A percentile compares a stretch with the other conserved stretches of the same genome.
phyloP scores from a whole-genome alignment of 2,329 filamentous ascomycete genomes.

The Pyricularia sp. region DNA sequence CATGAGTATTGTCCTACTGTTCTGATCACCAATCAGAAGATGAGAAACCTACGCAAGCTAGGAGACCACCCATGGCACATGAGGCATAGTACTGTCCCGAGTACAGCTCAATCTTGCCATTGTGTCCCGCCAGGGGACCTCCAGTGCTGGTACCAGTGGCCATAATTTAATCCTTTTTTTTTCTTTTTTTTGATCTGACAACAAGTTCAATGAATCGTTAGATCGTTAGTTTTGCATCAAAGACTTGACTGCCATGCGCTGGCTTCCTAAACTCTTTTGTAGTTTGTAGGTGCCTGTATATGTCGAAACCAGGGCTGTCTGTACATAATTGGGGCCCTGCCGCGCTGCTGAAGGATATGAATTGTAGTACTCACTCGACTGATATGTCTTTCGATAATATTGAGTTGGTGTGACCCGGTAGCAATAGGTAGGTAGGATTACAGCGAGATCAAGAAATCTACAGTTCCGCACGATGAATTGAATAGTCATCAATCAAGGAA shows the following conservation, averaged over 20 bases:
- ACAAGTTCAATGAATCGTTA: neutral
- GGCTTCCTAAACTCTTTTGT: neutral
- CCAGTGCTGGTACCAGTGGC: neutral
- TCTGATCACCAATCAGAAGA: neutral
- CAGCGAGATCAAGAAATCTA: neutral
- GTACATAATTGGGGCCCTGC: too few species aligned
- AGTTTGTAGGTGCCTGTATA: neutral
- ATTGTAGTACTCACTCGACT: neutral
- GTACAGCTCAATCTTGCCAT: conserved; percentile 64
- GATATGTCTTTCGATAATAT: neutral
- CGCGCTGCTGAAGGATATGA: too few species aligned
- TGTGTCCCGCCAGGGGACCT: neutral
- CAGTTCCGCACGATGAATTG: neutral
- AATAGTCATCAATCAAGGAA: neutral
- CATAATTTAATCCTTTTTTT: neutral
- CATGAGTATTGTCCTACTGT: neutral
- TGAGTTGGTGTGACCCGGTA: neutral
- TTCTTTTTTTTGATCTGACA: neutral
- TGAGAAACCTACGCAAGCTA: conserved; percentile 56
- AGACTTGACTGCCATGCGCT: neutral
- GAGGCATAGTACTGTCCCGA: conserved; percentile 71
- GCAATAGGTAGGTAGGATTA: neutral
- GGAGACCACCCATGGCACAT: conserved; percentile 67
- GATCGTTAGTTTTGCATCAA: neutral
- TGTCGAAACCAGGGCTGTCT: too few species aligned